phyloP scores from a whole-genome alignment of 805 yeast species.

The Saccharomycopsis olivae region DNA sequence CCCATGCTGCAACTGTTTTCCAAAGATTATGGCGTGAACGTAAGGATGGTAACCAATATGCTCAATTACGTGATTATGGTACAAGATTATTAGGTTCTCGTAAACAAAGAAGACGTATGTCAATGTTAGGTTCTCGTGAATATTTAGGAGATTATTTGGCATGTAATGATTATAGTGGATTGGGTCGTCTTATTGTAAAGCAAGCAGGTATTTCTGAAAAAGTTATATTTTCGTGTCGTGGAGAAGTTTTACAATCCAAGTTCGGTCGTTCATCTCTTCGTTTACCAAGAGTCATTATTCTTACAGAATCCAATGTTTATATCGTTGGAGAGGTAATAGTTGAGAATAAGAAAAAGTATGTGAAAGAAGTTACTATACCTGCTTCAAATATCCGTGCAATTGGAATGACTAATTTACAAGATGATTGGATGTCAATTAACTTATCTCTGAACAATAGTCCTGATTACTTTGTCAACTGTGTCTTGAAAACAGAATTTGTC shows the following conservation, averaged over 20 bases:
- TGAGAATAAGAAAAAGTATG: slow-evolving; percentile 48
- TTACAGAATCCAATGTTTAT: slow-evolving; percentile 53
- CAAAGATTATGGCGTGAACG: slow-evolving; percentile 78
- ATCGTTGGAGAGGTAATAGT: slow-evolving; percentile 65
- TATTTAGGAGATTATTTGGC: slow-evolving; percentile 92
- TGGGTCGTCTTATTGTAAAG: slow-evolving; percentile 64
- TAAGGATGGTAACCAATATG: slow-evolving; percentile 71
- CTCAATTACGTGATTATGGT: slow-evolving; percentile 80
- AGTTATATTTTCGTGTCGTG: slow-evolving; percentile 70
- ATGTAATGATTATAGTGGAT: slow-evolving; percentile 59
- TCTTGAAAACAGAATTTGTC: slow-evolving; percentile 81
- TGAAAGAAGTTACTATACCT: slow-evolving; percentile 54
- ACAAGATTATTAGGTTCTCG: slow-evolving; percentile 55
- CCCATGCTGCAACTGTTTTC: slow-evolving; percentile 73
- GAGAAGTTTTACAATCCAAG: slow-evolving; percentile 73
- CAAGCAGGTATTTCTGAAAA: slow-evolving; percentile 60
- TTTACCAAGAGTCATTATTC: slow-evolving; percentile 57
- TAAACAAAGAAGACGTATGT: slow-evolving; percentile 84
- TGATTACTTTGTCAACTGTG: slow-evolving; percentile 70
- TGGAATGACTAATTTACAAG: slow-evolving; percentile 67
- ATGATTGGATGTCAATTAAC: slow-evolving; percentile 82
- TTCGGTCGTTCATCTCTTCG: slow-evolving; percentile 89
- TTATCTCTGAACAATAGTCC: slow-evolving; percentile 40
- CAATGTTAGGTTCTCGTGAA: slow-evolving; percentile 77
- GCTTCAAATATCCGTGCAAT: slow-evolving; percentile 49